phyloP scores from a whole-genome alignment of 345 rosid genomes.

The Eucalyptus viminalis region DNA sequence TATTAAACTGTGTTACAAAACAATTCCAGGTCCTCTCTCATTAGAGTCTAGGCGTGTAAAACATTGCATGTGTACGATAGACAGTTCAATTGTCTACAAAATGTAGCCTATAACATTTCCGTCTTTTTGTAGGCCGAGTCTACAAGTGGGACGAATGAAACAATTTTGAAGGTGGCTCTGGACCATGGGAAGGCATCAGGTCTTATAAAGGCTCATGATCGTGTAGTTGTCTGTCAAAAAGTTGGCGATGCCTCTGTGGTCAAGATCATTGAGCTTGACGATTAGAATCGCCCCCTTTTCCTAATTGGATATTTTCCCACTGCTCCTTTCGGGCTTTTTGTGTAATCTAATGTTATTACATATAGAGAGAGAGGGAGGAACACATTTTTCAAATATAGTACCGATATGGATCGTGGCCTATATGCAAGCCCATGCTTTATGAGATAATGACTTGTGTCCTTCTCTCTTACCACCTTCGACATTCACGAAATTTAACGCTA shows the following conservation, averaged over 20 bases:
- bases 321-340: not conserved
- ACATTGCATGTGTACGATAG: not conserved
- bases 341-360: not conserved
- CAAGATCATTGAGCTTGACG: constrained; percentile 57
- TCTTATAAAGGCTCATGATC: constrained; percentile 44
- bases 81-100: not conserved
- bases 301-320: not conserved
- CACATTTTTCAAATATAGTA: not conserved
- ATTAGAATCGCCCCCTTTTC: not conserved
- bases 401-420: not conserved
- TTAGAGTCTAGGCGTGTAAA: not conserved
- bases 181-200: constrained; percentile 51
- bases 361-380: not conserved
- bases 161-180: constrained; percentile 46
- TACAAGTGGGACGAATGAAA: constrained; percentile 22
- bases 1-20: not conserved
- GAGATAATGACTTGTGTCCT: not conserved
- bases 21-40: not conserved
- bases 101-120: not conserved
- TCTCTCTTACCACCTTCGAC: not conserved
- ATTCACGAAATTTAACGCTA: not conserved
- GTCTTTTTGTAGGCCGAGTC: constrained; percentile 32
- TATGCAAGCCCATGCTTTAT: not conserved
- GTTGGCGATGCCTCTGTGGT: constrained; percentile 51
- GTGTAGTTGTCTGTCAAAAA: constrained; percentile 54